These are phyloP conservation scores for Chlorella sp. DNA, from an alignment of 139 green algal genomes.

Conservation along the genomic window DNA sequence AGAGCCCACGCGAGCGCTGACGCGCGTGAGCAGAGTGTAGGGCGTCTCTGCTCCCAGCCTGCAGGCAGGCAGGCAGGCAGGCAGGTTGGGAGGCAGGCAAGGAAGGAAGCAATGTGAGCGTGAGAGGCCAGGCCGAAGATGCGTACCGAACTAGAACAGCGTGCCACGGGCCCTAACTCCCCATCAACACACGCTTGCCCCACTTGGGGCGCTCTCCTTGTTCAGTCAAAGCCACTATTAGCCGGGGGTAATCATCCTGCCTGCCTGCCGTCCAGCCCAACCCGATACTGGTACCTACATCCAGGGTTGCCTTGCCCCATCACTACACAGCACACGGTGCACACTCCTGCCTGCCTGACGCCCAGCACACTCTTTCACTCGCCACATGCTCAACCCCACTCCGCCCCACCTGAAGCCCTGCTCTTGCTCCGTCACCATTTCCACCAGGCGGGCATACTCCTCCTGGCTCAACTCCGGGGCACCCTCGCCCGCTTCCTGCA, in stretches of 20 bases:
- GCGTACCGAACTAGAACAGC: not conserved
- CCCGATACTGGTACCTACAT: too few relatives aligned
- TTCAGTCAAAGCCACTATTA: too few relatives aligned
- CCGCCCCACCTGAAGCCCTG: slow-evolving; percentile 36
- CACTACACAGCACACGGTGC: not conserved
- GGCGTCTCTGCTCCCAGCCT: slow-evolving; percentile 59
- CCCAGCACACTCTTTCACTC: not conserved
- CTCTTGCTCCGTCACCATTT: slow-evolving; percentile 75
- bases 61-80: not conserved
- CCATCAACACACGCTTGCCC: too few relatives aligned
- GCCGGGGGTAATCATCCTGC: too few relatives aligned
- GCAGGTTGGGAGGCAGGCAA: not conserved
- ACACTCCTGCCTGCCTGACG: not conserved
- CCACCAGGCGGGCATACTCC: slow-evolving; percentile 79
- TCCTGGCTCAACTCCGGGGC: slow-evolving; percentile 56
- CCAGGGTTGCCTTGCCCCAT: too few relatives aligned
- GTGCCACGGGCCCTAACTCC: not conserved
- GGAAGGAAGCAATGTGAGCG: not conserved
- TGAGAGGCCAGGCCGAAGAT: not conserved
- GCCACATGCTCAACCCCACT: not conserved
- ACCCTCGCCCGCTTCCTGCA: not conserved
- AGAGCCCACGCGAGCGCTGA: slow-evolving; percentile 52
- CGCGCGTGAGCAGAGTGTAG: slow-evolving; percentile 57
- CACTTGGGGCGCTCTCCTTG: too few relatives aligned
- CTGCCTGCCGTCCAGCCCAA: too few relatives aligned